Evolutionary conservation across 805 yeast genomes (phyloP).

Genomic region (Zygosaccharomyces bailii): DNA sequence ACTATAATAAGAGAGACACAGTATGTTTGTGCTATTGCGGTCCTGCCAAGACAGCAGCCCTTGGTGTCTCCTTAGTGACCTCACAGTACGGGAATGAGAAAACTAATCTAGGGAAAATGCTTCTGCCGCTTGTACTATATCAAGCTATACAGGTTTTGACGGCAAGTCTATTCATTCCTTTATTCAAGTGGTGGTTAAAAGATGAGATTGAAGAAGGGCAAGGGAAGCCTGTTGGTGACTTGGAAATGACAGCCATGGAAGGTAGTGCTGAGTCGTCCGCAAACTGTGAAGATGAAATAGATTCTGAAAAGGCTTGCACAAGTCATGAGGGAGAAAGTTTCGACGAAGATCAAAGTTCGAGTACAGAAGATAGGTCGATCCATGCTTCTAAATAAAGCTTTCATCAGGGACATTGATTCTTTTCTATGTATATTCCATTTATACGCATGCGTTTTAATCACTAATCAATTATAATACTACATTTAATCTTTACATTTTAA

Average conservation of each 20-base stretch:
- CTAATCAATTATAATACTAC: conserved; percentile 4
- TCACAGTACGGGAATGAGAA: conserved; percentile 70
- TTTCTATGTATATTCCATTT: not conserved
- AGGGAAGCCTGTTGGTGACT: conserved; percentile 6
- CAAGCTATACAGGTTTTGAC: conserved; percentile 84
- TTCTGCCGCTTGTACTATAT: conserved; percentile 80
- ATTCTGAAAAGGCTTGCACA: not conserved
- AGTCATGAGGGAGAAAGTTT: not conserved
- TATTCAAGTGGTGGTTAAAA: conserved; percentile 63
- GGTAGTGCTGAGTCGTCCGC: not conserved
- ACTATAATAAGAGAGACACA: conserved; percentile 66
- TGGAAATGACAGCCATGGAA: conserved; percentile 6
- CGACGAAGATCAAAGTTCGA: not conserved
- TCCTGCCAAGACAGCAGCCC: conserved; percentile 90
- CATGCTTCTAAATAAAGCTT: not conserved
- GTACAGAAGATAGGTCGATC: not conserved
- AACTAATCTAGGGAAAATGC: conserved; percentile 60
- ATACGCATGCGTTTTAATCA: not conserved
- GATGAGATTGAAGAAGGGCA: conserved; percentile 23
- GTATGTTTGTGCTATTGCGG: conserved; percentile 83
- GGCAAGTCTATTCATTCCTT: conserved; percentile 66
- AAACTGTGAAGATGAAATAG: not conserved
- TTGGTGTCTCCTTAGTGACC: conserved; percentile 80
- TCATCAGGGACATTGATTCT: too few species aligned
- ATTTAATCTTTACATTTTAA: conserved; percentile 15